Evolutionary conservation across 2,329 filamentous ascomycete species (phyloP), one percentile per base, ranked within the genome.

Genomic region (Zymoseptoria pseudotritici): DNA sequence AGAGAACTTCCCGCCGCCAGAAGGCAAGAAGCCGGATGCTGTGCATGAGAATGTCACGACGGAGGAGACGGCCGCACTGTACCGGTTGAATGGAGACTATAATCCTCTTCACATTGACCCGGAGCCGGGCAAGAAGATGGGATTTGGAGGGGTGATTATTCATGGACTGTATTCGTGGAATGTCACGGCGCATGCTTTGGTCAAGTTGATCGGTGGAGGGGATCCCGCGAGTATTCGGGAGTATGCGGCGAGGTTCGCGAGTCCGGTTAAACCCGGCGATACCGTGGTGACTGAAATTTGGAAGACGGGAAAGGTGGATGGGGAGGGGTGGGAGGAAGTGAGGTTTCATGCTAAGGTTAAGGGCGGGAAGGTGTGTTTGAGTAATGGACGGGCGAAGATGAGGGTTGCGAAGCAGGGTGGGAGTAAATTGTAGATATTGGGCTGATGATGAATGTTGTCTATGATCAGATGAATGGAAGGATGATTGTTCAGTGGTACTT

Each of bases 21-120:
- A 87, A 72, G 87, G 81, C 62, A 85, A 85, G 76, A 77, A 79
- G 54, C 88, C 91, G 11, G 90, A 95, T 75, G 83, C 80, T 49
- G 82, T 86, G 5, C 83, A 89, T 50, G 82, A 84, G 69, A 83
- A 88, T 69, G 86, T 91, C 75, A 91, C 88, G 4, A 88, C 79
- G 24, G 71, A 78, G 57, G 85, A 92, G 77, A 89, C 89, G 4
- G 85, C 90, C 8, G 83, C 89, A 64, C 79, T 94, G 58, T 94
- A 94, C 76, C 83, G 83, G 76, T 82, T 96, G 55, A 96, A 96
- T 69, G 91, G 91, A 66, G 92, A 96, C 78, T 96, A 96, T 77
- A 96, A 96, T 79, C 92, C 91, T 26, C 85, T 96, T 42, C 91
- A 96, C 73, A 91, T 90, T 6, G 89, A 89, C 19, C 91, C 91